phyloP scores from a whole-genome alignment of 176 grass and related monocot genomes.

The Musa beccarii region DNA sequence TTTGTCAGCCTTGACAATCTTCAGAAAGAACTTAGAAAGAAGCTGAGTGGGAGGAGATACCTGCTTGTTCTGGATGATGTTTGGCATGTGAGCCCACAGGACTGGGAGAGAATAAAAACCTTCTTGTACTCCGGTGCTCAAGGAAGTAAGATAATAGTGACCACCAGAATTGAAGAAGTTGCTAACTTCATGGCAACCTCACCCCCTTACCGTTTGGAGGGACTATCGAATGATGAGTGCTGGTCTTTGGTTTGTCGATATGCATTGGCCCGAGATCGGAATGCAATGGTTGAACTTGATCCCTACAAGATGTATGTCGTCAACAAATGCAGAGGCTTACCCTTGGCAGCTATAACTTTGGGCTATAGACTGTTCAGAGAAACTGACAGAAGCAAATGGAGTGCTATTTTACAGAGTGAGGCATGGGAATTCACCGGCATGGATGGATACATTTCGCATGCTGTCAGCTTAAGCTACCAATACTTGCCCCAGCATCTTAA shows the following conservation, averaged over 20 bases:
- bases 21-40: not conserved
- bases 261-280: conserved; percentile 34
- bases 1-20: not conserved
- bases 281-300: conserved; percentile 21
- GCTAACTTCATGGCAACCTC: conserved; percentile 40
- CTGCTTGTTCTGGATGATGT: conserved; percentile 60
- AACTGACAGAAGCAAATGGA: conserved; percentile 31
- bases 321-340: conserved; percentile 39
- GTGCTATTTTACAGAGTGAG: conserved; percentile 36
- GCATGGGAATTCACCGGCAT: conserved; percentile 31
- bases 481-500: conserved; percentile 43
- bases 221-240: conserved; percentile 37
- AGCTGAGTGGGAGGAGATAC: conserved; percentile 32
- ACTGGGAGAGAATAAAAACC: conserved; percentile 41
- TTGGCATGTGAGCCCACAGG: conserved; percentile 37
- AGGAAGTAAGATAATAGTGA: conserved; percentile 34
- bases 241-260: conserved; percentile 46
- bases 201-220: conserved; percentile 21
- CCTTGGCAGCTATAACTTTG: conserved; percentile 44
- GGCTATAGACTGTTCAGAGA: conserved; percentile 46
- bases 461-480: conserved; percentile 50
- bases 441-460: conserved; percentile 29
- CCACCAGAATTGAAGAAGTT: conserved; percentile 29
- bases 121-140: conserved; percentile 41
- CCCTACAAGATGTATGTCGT: conserved; percentile 30